Conservation (phyloP, 257 asterid species). For the Jacaranda mimosifolia region DNA sequence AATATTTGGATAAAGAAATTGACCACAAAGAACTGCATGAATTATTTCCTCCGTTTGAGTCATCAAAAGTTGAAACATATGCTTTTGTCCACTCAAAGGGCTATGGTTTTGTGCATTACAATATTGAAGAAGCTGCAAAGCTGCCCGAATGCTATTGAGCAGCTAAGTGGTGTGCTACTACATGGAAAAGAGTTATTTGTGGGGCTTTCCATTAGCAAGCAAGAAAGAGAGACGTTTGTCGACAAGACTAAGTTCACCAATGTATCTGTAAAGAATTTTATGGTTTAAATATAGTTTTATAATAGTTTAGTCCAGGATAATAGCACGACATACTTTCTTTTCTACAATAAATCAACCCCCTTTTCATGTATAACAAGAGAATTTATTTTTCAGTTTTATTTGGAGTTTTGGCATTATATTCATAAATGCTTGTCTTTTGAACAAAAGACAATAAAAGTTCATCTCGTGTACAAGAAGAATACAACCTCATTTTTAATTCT, state of each 20-base stretch:
- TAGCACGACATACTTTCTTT: too few species aligned
- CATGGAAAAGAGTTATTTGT: conserved; percentile 52
- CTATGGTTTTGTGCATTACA: conserved; percentile 70
- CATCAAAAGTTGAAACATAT: conserved; percentile 65
- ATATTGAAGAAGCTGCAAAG: conserved; percentile 51
- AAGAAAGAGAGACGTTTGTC: conserved; percentile 58
- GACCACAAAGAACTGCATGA: conserved; percentile 62
- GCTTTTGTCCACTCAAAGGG: conserved; percentile 64
- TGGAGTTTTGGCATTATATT: too few species aligned
- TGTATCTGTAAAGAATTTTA: conserved; percentile 66
- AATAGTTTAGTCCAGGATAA: too few species aligned
- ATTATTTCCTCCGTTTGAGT: conserved; percentile 65
- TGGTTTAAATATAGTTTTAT: too few species aligned
- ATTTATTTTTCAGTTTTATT: too few species aligned
- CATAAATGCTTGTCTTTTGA: too few species aligned
- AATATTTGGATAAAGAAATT: conserved; percentile 53
- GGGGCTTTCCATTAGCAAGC: conserved; percentile 65
- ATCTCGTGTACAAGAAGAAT: too few species aligned
- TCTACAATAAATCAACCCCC: too few species aligned
- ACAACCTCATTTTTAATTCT: too few species aligned
- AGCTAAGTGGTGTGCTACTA: conserved; percentile 50
- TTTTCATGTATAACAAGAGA: too few species aligned
- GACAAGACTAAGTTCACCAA: conserved; percentile 70
- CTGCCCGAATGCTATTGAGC: conserved; percentile 46
- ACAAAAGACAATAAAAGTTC: too few species aligned